Evolutionary conservation across 1,139 yeast species (phyloP), one percentile per base, ranked within the genome.

Genomic region (Arxiozyma telluris): DNA sequence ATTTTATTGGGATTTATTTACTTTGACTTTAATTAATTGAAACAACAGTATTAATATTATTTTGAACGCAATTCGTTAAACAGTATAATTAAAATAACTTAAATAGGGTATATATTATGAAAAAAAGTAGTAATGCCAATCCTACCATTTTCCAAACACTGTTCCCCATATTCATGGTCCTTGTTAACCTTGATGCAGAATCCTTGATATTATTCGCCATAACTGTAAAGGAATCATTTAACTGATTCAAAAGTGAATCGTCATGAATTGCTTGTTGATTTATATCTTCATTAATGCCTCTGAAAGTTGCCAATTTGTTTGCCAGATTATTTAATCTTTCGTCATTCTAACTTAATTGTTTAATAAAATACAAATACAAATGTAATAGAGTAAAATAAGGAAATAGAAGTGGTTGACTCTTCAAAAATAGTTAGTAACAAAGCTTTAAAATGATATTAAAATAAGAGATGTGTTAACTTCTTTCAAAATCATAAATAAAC

Each of bases 21-120:
- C 30, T 27, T 27, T 27, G 30, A 27, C 8, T 27, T 5, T 8
- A 27, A 27, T 27, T 27, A 27, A 27, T 27, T 12, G 6, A 34
- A 34, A 15, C n/a, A 34, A 6, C n/a, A 12, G 2, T 34, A 34
- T 34, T 34, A 15, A 34, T 34, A 34, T 12, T 15, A 34, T 12
- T 34, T 34, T 34, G 7, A 9, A 27, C 11, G 11, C 11, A 27
- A 27, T 5, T 25, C 20, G 21, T 15, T 30, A 11, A 21, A 20
- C 5, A 21, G 22, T 25, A 34, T 20, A 20, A 20, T 49, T 67
- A 76, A 56, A 80, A 67, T 49, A 84, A 72, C 66, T 82, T 84
- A 64, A 76, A 76, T 58, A 88, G 69, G 63, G 83, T 79, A 79
- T 89, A 89, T 43, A 87, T 61, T 7, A 88, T 73, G 61, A 88